These are phyloP conservation scores for Lycium ferocissimum DNA, from an alignment of 257 asterid species.

Conservation along the genomic window DNA sequence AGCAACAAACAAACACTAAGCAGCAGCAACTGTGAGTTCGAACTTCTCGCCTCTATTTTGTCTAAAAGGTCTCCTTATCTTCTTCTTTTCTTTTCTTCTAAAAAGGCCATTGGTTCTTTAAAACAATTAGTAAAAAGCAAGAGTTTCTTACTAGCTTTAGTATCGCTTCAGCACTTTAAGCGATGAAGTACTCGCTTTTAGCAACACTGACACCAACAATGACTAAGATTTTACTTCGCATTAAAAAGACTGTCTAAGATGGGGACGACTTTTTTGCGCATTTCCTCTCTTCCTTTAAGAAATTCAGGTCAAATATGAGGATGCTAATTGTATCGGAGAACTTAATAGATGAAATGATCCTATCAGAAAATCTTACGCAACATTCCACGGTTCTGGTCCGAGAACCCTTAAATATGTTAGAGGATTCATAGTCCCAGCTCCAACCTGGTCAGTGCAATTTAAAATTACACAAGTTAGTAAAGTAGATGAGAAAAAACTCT, in stretches of 20 bases:
- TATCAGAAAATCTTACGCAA: slow-evolving; percentile 71
- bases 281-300: slow-evolving; percentile 1
- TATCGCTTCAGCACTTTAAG: not conserved
- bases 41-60: slow-evolving; percentile 1
- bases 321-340: not conserved
- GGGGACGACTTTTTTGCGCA: not conserved
- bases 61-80: not conserved
- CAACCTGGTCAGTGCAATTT: slow-evolving; percentile 71
- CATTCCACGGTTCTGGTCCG: slow-evolving; percentile 99
- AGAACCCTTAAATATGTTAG: slow-evolving; percentile 91
- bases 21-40: slow-evolving; percentile 4
- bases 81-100: not conserved
- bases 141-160: not conserved
- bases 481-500: slow-evolving; percentile 11
- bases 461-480: slow-evolving; percentile 38
- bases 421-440: slow-evolving; percentile 99
- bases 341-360: not conserved
- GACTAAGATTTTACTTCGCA: not conserved
- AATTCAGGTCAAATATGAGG: slow-evolving; percentile 13
- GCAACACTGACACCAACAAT: not conserved
- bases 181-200: not conserved
- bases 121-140: not conserved
- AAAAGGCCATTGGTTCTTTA: not conserved
- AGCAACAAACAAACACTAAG: not conserved
- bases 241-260: slow-evolving; percentile 6